Conservation (phyloP, 139 green algal genomes). For the Closterium sp. region DNA sequence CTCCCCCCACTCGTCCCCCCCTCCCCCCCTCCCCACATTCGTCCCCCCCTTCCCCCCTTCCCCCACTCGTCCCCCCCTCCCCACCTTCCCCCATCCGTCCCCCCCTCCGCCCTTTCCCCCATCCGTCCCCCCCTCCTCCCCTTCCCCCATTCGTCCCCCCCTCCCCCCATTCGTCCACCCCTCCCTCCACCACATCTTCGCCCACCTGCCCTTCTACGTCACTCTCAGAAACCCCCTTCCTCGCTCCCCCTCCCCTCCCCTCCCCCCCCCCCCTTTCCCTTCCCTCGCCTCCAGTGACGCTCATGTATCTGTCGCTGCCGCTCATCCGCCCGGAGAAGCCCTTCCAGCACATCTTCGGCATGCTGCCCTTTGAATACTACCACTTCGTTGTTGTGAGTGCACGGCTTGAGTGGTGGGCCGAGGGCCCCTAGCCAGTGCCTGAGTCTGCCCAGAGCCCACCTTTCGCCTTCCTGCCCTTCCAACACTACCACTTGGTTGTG, state of each 20-base stretch:
- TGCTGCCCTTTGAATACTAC: conserved; percentile 28
- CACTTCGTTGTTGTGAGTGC: conserved; percentile 29
- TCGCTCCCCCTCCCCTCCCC: neutral
- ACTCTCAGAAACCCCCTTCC: neutral
- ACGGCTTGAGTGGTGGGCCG: too few species aligned
- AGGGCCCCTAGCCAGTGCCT: too few species aligned
- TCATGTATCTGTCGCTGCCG: conserved; percentile 32
- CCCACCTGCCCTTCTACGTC: neutral
- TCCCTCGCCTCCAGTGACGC: neutral
- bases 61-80: neutral
- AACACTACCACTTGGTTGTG: too few species aligned
- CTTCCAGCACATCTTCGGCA: neutral
- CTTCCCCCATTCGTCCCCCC: too few species aligned
- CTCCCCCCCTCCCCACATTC: too few species aligned
- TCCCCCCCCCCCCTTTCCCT: too few species aligned
- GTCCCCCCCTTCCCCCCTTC: too few species aligned
- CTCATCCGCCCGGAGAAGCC: neutral
- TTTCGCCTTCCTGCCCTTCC: too few species aligned
- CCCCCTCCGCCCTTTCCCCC: neutral
- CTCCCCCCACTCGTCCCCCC: too few species aligned
- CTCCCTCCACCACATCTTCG: neutral
- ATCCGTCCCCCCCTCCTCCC: neutral
- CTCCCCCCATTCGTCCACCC: too few species aligned
- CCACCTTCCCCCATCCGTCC: neutral
- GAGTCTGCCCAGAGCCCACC: too few species aligned